Evolutionary conservation across 2,329 filamentous ascomycete genomes (phyloP).

Genomic region (Cladosporium colombiae): DNA sequence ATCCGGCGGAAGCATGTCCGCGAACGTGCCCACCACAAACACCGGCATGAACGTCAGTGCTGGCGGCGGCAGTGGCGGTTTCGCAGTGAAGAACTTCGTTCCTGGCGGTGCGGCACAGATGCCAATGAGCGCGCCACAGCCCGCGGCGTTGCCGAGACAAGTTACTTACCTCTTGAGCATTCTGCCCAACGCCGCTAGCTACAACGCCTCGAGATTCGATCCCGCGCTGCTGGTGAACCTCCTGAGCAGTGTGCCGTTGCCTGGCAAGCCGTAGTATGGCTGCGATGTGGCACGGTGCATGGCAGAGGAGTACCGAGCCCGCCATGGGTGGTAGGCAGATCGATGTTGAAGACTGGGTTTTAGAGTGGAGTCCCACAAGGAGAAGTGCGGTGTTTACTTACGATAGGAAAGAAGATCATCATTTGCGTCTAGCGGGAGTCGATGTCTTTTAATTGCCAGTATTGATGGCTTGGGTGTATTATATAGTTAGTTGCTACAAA

Average conservation of each 20-base stretch:
- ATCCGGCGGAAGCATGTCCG: slow-evolving; percentile 20
- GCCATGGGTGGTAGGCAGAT: neutral
- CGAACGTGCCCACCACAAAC: slow-evolving; percentile 30
- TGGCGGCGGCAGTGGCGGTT: slow-evolving; percentile 30
- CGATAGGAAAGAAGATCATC: neutral
- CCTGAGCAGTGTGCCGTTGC: slow-evolving; percentile 59
- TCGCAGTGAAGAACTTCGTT: slow-evolving; percentile 37
- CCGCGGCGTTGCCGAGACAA: slow-evolving; percentile 71
- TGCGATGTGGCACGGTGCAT: neutral
- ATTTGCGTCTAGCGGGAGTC: neutral
- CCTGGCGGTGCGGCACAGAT: slow-evolving; percentile 22
- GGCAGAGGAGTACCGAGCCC: neutral
- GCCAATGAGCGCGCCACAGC: slow-evolving; percentile 35
- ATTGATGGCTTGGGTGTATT: neutral
- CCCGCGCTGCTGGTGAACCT: slow-evolving; percentile 71
- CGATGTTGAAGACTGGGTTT: neutral
- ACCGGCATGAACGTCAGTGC: slow-evolving; percentile 10
- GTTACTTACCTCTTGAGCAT: slow-evolving; percentile 51
- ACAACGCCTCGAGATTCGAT: slow-evolving; percentile 70
- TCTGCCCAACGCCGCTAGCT: slow-evolving; percentile 71
- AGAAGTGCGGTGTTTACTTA: neutral
- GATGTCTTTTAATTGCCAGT: neutral
- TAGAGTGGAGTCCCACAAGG: neutral
- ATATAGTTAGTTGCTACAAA: neutral
- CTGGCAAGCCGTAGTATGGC: slow-evolving; percentile 6